Conservation (phyloP, 2,329 filamentous ascomycete genomes). For the Arthrobotrys entomopaga region DNA sequence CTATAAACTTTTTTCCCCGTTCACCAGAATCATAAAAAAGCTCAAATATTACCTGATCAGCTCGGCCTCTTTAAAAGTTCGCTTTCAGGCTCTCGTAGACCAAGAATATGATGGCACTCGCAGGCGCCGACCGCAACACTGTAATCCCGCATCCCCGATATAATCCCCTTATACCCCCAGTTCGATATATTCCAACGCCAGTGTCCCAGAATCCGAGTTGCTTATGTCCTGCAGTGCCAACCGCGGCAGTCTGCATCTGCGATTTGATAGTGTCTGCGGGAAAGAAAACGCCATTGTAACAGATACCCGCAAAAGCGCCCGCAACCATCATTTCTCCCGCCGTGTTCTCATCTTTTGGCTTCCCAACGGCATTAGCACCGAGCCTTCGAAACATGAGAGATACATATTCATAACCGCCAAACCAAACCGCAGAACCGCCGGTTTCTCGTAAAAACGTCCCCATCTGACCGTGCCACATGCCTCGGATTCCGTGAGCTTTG, state of each 20-base stretch:
- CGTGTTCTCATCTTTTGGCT: constrained; percentile 39
- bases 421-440: constrained; percentile 93
- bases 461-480: constrained; percentile 95
- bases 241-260: constrained; percentile 89
- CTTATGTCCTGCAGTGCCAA: constrained; percentile 67
- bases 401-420: constrained; percentile 79
- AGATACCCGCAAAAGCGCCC: constrained; percentile 74
- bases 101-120: constrained; percentile 98
- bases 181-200: constrained; percentile 77
- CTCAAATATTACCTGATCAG: not conserved
- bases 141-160: constrained; percentile 97
- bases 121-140: constrained; percentile 84
- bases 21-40: not conserved
- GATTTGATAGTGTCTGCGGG: constrained; percentile 98
- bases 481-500: constrained; percentile 79
- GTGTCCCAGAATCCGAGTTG: constrained; percentile 78
- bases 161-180: constrained; percentile 82
- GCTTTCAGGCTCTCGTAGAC: constrained; percentile 88
- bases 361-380: constrained; percentile 9
- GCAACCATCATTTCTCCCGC: constrained; percentile 58
- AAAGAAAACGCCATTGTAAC: constrained; percentile 97
- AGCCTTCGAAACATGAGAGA: constrained; percentile 51
- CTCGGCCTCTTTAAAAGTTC: constrained; percentile 66
- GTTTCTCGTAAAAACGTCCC: constrained; percentile 94
- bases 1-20: not conserved